Evolutionary conservation across 257 asterid species (phyloP).

Genomic region (Solanum arcanum): DNA sequence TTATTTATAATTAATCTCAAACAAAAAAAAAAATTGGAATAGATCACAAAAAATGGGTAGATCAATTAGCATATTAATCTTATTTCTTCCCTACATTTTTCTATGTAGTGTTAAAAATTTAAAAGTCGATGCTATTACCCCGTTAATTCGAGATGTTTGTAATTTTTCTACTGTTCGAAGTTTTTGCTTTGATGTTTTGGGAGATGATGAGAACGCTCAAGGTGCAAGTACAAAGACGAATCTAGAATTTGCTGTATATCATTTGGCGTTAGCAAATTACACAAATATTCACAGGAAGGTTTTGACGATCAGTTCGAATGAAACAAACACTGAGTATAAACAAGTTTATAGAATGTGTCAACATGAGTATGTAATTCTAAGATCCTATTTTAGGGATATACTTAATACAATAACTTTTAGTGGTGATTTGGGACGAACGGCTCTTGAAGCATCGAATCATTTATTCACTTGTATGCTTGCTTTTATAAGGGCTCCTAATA

Average conservation of each 20-base stretch:
- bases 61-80: neutral
- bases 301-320: neutral
- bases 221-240: neutral
- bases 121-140: neutral
- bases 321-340: neutral
- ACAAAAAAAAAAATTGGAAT: neutral
- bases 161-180: neutral
- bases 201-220: neutral
- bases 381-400: neutral
- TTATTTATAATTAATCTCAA: neutral
- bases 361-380: neutral
- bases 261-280: neutral
- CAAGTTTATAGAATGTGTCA: neutral
- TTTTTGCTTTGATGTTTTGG: neutral
- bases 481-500: neutral
- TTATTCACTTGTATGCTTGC: neutral
- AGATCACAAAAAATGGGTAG: neutral
- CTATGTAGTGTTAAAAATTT: neutral
- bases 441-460: neutral
- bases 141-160: neutral
- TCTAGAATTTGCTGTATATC: neutral
- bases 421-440: neutral
- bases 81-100: neutral
- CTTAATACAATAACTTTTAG: too few species aligned
- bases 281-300: neutral